Conservation (phyloP, 2,329 filamentous ascomycete genomes). For the Lomentospora prolificans region DNA sequence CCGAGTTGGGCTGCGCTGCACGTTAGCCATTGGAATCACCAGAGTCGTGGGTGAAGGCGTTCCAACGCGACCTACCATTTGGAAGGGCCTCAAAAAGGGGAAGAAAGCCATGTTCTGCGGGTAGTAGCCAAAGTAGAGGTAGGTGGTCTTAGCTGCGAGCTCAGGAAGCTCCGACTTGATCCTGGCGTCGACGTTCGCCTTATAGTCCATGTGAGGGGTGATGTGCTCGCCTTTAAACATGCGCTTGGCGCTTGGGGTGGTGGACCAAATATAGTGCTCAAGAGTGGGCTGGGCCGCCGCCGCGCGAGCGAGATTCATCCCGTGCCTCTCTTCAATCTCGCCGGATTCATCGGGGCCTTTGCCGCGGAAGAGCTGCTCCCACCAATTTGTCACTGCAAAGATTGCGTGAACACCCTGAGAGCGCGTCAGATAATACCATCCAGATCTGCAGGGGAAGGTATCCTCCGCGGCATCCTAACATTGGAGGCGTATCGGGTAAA, state of each 20-base stretch:
- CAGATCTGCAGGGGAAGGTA: too few species aligned
- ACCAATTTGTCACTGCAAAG: slow-evolving; percentile 48
- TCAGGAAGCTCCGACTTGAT: slow-evolving; percentile 23
- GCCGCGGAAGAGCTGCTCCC: slow-evolving; percentile 33
- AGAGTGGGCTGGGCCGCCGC: slow-evolving; percentile 25
- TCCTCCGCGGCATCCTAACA: too few species aligned
- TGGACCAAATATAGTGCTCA: slow-evolving; percentile 35
- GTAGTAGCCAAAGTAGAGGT: slow-evolving; percentile 26
- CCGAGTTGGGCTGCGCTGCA: not conserved
- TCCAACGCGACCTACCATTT: slow-evolving; percentile 5
- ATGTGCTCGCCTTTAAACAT: slow-evolving; percentile 21
- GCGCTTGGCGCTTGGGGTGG: slow-evolving; percentile 24
- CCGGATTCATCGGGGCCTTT: slow-evolving; percentile 20
- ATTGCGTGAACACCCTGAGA: slow-evolving; percentile 33
- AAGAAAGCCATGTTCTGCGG: slow-evolving; percentile 20
- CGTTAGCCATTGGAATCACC: too few species aligned
- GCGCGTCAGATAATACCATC: not conserved
- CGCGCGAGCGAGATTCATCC: slow-evolving; percentile 30
- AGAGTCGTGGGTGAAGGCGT: too few species aligned
- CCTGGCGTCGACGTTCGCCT: slow-evolving; percentile 27
- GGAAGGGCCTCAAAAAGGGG: not conserved
- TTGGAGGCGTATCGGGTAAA: too few species aligned
- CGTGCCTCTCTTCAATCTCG: slow-evolving; percentile 27
- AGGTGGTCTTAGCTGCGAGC: slow-evolving; percentile 28
- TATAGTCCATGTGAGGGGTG: slow-evolving; percentile 32